These are phyloP conservation scores for Sphaerulina vaccinii DNA, from an alignment of 2,329 filamentous ascomycete species.

Conservation along the genomic window DNA sequence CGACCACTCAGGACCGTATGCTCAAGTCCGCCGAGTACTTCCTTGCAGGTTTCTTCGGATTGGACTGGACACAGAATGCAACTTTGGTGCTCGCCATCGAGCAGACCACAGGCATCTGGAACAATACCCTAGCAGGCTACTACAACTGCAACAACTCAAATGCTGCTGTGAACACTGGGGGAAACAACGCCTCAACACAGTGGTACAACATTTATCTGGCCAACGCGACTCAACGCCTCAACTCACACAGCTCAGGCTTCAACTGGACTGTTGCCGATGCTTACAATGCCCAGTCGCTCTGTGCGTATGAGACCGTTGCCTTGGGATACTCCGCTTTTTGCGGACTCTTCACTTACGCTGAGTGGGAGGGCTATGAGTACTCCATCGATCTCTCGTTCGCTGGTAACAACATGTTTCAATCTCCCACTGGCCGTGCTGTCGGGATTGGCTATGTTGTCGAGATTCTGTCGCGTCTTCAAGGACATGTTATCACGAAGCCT, in stretches of 20 bases:
- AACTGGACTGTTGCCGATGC: conserved; percentile 64
- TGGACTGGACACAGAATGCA: conserved; percentile 63
- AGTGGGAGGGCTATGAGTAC: conserved; percentile 70
- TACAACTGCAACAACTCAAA: conserved; percentile 65
- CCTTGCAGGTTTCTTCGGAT: conserved; percentile 74
- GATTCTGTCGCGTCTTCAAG: conserved; percentile 64
- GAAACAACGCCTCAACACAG: conserved; percentile 53
- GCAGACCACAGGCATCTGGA: conserved; percentile 44
- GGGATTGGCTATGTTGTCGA: conserved; percentile 74
- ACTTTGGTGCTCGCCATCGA: conserved; percentile 61
- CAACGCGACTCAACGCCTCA: conserved; percentile 62
- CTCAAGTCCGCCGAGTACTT: conserved; percentile 75
- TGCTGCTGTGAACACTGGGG: conserved; percentile 46
- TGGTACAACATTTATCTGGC: conserved; percentile 66
- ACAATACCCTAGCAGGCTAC: conserved; percentile 70
- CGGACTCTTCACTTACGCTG: conserved; percentile 69
- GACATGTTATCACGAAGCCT: conserved; percentile 54
- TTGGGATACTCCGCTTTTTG: conserved; percentile 75
- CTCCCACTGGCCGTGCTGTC: conserved; percentile 66
- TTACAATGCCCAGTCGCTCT: conserved; percentile 69
- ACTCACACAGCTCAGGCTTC: conserved; percentile 39
- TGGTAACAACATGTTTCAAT: conserved; percentile 62
- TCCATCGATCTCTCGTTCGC: conserved; percentile 64
- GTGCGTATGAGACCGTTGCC: conserved; percentile 75
- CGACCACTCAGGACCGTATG: conserved; percentile 76